These are phyloP conservation scores for Gonium pectorale DNA, from an alignment of 139 green algal species.

Conservation along the genomic window DNA sequence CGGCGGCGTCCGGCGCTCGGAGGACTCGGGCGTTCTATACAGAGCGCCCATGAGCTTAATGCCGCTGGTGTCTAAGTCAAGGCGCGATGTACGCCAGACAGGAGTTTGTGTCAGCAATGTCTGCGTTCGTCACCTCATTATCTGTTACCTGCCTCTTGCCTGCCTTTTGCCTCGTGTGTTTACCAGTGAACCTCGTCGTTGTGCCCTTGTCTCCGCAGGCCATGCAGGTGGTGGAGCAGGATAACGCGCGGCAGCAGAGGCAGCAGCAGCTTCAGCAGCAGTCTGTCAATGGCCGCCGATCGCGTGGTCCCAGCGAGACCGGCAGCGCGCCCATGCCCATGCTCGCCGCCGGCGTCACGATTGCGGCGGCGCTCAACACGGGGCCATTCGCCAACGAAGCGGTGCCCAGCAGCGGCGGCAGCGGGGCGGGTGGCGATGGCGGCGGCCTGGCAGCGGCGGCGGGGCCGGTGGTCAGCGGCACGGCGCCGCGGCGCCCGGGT, in stretches of 20 bases:
- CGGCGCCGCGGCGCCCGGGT: not conserved
- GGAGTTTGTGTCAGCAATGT: no score
- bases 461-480: not conserved
- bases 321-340: not conserved
- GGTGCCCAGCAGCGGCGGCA: not conserved
- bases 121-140: no score
- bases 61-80: no score
- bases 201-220: not conserved
- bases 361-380: not conserved
- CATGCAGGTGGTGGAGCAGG: conserved; percentile 13
- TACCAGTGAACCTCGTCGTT: not conserved
- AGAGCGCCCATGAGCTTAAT: no score
- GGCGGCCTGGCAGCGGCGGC: not conserved
- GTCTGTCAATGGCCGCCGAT: not conserved
- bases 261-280: not conserved
- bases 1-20: no score
- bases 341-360: not conserved
- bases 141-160: no score
- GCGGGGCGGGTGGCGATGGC: no score
- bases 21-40: no score
- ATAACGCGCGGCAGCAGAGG: not conserved
- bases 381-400: not conserved
- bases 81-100: no score
- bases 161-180: no score
- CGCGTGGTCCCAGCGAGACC: not conserved